Evolutionary conservation across 169 alveolate species (phyloP), one percentile per base, ranked within the genome.

Genomic region (Plasmodium adleri): DNA sequence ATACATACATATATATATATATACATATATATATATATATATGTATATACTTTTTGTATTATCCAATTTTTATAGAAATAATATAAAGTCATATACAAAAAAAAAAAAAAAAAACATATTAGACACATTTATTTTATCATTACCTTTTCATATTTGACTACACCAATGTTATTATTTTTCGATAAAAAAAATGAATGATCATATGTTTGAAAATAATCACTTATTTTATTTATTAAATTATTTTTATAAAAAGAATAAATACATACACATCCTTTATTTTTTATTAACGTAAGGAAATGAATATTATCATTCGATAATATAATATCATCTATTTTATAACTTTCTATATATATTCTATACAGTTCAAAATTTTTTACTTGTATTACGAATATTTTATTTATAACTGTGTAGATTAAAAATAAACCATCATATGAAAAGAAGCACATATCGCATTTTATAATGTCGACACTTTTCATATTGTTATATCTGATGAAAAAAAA

Each of bases 401-500:
- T 59, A 32, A 75, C 63, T n/a, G 62, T 49, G 22, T 75, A 63
- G 6, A 75, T 20, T 49, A 75, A 75, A 71, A 75, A 75, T 24
- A 75, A 28, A 0, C 88, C 88, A 75, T 56, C 59, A 12, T 75
- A 47, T 47, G 88, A 75, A 67, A 75, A 75, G 24, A 28, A 75
- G 15, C 88, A 75, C 22, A 5, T 13, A 54, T 75, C 74, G 9
- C 88, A 75, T 20, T 63, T 22, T 9, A 62, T 24, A 15, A 32
- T 66, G 13, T 39, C 43, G 13, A 50, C 28, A 32, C n/a, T 22
- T 54, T 47, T 60, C 88, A 75, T 75, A 28, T 28, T 71, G 1
- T 39, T 39, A 6, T 9, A 39, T 5, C 9, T 39, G 9, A 0
- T 39, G 1, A 0, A 0, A 4, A 39, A 39, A 39, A 7, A 6